phyloP scores from a whole-genome alignment of 257 asterid genomes.

The Solanum sejunctum region DNA sequence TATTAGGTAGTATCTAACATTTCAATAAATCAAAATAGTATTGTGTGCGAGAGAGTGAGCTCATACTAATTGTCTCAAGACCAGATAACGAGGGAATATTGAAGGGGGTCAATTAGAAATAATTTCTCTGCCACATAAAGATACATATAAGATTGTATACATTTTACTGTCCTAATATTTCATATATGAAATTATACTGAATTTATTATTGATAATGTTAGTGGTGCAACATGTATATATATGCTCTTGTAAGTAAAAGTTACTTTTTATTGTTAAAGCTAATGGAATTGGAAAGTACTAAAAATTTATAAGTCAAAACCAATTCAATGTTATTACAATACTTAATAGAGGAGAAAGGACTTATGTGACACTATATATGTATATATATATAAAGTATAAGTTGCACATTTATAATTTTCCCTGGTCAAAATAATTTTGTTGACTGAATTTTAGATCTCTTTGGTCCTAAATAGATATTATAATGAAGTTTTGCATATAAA shows the following conservation, averaged over 20 bases:
- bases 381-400: not conserved
- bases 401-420: not conserved
- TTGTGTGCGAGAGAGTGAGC: fast-evolving
- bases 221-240: not conserved
- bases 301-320: not conserved
- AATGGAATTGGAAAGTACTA: not conserved
- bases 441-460: not conserved
- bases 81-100: not conserved
- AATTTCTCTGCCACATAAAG: not conserved
- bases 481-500: too few relatives aligned
- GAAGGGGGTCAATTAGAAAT: not conserved
- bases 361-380: not conserved
- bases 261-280: not conserved
- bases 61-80: not conserved
- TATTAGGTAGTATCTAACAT: not conserved
- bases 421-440: not conserved
- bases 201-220: not conserved
- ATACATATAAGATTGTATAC: not conserved
- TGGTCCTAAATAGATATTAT: too few relatives aligned
- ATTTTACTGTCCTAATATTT: not conserved
- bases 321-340: too few relatives aligned
- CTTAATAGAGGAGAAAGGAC: not conserved
- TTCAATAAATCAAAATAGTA: not conserved
- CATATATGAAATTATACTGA: not conserved
- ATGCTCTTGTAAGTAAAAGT: not conserved